These are phyloP conservation scores for Botrytis cinerea DNA, from an alignment of 2,329 filamentous ascomycete species.

Conservation along the genomic window DNA sequence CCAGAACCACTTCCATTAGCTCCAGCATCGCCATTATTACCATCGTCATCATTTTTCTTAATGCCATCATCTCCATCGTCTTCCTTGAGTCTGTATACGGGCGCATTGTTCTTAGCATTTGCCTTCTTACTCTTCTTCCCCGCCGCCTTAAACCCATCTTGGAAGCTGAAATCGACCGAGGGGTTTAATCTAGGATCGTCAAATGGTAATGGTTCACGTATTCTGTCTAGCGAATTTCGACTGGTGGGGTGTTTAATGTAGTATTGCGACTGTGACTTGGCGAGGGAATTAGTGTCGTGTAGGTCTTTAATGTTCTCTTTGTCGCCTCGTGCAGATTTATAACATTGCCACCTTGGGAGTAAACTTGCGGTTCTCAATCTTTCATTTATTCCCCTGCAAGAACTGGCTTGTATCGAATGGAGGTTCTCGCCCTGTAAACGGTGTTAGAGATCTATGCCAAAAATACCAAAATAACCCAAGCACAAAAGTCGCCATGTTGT, in stretches of 20 bases:
- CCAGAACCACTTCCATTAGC: constrained; percentile 40
- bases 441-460: constrained; percentile 41
- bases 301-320: constrained; percentile 28
- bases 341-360: constrained; percentile 29
- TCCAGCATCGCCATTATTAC: constrained; percentile 41
- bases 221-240: constrained; percentile 28
- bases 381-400: constrained; percentile 32
- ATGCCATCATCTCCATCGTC: constrained; percentile 50
- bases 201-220: constrained; percentile 44
- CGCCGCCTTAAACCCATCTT: constrained; percentile 56
- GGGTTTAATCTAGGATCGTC: constrained; percentile 49
- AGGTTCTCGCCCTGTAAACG: constrained; percentile 37
- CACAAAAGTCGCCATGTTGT: constrained; percentile 40
- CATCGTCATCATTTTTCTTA: constrained; percentile 47
- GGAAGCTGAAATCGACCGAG: constrained; percentile 59
- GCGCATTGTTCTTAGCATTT: constrained; percentile 50
- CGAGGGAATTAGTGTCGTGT: constrained; percentile 38
- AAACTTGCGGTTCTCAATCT: constrained; percentile 33
- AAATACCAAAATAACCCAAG: constrained; percentile 37
- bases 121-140: constrained; percentile 50
- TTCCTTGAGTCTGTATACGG: constrained; percentile 37
- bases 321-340: constrained; percentile 27
- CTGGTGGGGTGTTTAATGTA: constrained; percentile 31
- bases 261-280: constrained; percentile 34
- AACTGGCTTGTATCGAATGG: constrained; percentile 37